phyloP scores from a whole-genome alignment of 768 basidiomycete species.

The Tulasnella sp. region DNA sequence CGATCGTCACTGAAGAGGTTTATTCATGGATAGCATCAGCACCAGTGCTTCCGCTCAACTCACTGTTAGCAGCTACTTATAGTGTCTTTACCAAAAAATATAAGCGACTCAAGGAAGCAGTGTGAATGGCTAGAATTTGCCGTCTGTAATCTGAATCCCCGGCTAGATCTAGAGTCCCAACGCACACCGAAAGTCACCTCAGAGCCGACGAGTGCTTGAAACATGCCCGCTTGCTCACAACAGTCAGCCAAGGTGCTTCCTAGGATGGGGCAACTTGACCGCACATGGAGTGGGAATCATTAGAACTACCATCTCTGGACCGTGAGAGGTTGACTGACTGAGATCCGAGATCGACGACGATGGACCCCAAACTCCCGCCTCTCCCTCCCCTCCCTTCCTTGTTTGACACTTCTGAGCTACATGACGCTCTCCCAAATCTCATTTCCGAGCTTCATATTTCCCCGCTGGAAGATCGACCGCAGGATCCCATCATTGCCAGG shows the following conservation, averaged over 20 bases:
- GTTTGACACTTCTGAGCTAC: neutral
- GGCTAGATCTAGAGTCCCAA: too few relatives aligned
- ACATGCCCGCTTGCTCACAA: neutral
- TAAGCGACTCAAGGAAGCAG: too few relatives aligned
- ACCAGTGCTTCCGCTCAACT: too few relatives aligned
- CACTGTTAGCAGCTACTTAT: too few relatives aligned
- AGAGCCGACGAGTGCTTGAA: neutral
- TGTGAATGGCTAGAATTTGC: too few relatives aligned
- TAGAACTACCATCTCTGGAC: neutral
- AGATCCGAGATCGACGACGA: neutral
- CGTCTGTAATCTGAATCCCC: too few relatives aligned
- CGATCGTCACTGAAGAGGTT: too few relatives aligned
- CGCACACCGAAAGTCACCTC: neutral
- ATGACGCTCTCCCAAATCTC: neutral
- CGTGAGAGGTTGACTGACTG: neutral
- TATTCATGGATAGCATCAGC: too few relatives aligned
- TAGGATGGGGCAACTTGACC: too few relatives aligned
- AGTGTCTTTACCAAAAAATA: too few relatives aligned
- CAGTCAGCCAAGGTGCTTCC: neutral
- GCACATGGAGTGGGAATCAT: too few relatives aligned
- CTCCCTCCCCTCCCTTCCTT: conserved; percentile 2
- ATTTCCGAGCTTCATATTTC: neutral
- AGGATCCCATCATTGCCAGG: conserved; percentile 30
- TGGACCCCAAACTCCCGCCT: neutral
- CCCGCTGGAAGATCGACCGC: conserved; percentile 24